These are phyloP conservation scores for Lactifluus subvellereus DNA, from an alignment of 768 basidiomycete genomes.

Conservation along the genomic window DNA sequence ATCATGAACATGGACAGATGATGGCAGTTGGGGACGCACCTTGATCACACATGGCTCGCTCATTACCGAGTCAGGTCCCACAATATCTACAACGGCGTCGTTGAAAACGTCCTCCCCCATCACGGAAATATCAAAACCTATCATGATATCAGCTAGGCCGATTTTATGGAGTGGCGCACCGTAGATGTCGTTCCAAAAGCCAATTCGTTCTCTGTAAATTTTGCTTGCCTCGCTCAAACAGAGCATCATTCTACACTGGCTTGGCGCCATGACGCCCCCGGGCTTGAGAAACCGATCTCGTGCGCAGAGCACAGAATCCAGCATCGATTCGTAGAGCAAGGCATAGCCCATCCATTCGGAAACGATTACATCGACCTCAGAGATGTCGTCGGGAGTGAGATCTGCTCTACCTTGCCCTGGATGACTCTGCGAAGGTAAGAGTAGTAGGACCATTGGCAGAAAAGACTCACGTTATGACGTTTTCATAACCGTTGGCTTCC, in stretches of 20 bases:
- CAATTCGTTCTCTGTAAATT: slow-evolving; percentile 73
- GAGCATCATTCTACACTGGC: slow-evolving; percentile 83
- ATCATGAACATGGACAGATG: not conserved
- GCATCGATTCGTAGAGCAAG: slow-evolving; percentile 92
- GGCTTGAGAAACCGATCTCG: slow-evolving; percentile 80
- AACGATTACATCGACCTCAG: slow-evolving; percentile 87
- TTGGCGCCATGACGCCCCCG: slow-evolving; percentile 83
- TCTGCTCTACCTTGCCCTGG: slow-evolving; percentile 86
- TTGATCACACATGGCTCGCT: slow-evolving; percentile 62
- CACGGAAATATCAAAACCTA: slow-evolving; percentile 82
- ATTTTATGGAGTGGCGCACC: slow-evolving; percentile 42
- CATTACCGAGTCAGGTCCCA: slow-evolving; percentile 56
- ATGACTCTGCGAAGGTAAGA: slow-evolving; percentile 52
- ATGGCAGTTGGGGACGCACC: slow-evolving; percentile 36
- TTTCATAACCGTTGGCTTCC: slow-evolving; percentile 47
- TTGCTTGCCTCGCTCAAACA: slow-evolving; percentile 72
- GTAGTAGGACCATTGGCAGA: not conserved
- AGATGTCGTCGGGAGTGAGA: slow-evolving; percentile 65
- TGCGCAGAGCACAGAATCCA: slow-evolving; percentile 88
- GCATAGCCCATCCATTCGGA: slow-evolving; percentile 99
- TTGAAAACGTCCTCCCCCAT: slow-evolving; percentile 74
- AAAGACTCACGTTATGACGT: slow-evolving; percentile 54
- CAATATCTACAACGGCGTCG: slow-evolving; percentile 82
- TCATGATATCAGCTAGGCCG: not conserved
- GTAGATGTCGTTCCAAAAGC: slow-evolving; percentile 89